phyloP scores from a whole-genome alignment of 2,329 filamentous ascomycete species.

The Dactylellina leptospora region DNA sequence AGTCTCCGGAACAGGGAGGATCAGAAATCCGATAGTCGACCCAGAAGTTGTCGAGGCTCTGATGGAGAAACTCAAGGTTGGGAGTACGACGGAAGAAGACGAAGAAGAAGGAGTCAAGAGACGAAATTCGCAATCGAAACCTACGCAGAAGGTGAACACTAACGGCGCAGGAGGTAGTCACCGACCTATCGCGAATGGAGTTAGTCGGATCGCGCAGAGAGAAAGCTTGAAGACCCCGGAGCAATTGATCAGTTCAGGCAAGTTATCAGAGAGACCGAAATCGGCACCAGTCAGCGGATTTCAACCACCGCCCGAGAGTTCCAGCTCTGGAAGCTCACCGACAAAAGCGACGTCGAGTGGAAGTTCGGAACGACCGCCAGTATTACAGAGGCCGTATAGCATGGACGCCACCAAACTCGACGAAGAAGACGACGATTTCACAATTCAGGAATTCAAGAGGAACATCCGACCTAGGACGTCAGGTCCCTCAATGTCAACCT shows the following conservation, averaged over 20 bases:
- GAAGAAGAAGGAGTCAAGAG: constrained; percentile 21
- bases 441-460: constrained; percentile 35
- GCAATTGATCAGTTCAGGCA: constrained; percentile 51
- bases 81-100: constrained; percentile 47
- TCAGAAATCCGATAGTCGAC: constrained; percentile 42
- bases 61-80: constrained; percentile 50
- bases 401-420: constrained; percentile 40
- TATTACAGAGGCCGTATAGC: constrained; percentile 34
- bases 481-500: background rate
- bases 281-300: constrained; percentile 40
- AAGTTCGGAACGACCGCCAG: background rate
- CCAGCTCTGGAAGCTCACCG: background rate
- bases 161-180: constrained; percentile 5
- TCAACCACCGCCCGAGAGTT: constrained; percentile 11
- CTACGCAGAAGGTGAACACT: background rate
- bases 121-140: constrained; percentile 16
- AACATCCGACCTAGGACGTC: constrained; percentile 34
- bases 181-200: constrained; percentile 24
- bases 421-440: constrained; percentile 18
- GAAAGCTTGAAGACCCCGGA: constrained; percentile 35
- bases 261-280: constrained; percentile 45
- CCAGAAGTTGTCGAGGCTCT: constrained; percentile 39
- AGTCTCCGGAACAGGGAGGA: constrained; percentile 24
- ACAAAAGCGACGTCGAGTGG: background rate
- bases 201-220: constrained; percentile 22